Evolutionary conservation across 805 yeast genomes (phyloP).

Genomic region (Pichia kluyveri): DNA sequence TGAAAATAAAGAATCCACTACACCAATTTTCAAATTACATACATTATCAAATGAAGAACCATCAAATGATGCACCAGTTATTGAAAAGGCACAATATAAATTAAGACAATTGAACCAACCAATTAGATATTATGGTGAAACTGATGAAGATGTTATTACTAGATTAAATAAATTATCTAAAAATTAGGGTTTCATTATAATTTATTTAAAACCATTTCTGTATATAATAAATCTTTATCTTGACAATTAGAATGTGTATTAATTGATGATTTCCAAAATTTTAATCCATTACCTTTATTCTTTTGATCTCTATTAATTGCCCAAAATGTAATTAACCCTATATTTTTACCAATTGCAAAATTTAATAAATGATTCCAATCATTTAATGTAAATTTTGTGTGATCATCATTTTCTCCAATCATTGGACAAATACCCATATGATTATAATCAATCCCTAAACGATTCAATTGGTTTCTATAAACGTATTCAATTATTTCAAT

Average conservation of each 20-base stretch:
- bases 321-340: slow-evolving; percentile 25
- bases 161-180: slow-evolving; percentile 10
- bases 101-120: slow-evolving; percentile 15
- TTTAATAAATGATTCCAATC: slow-evolving; percentile 19
- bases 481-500: slow-evolving; percentile 16
- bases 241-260: slow-evolving; percentile 19
- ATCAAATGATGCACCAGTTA: slow-evolving; percentile 1
- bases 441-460: slow-evolving; percentile 12
- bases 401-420: slow-evolving; percentile 27
- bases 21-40: too few species aligned
- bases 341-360: slow-evolving; percentile 11
- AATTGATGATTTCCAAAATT: not conserved
- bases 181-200: slow-evolving; percentile 1
- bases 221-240: slow-evolving; percentile 14
- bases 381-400: slow-evolving; percentile 12
- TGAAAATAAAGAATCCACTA: too few species aligned
- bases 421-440: slow-evolving; percentile 26
- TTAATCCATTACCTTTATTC: not conserved
- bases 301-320: slow-evolving; percentile 26
- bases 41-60: slow-evolving; percentile 2
- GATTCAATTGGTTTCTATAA: slow-evolving; percentile 10
- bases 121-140: slow-evolving; percentile 17
- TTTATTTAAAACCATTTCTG: slow-evolving; percentile 10
- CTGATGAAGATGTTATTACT: slow-evolving; percentile 15
- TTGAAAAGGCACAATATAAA: slow-evolving; percentile 14